phyloP scores from a whole-genome alignment of 2,329 filamentous ascomycete genomes.

The Neocatenulostroma microsporum region DNA sequence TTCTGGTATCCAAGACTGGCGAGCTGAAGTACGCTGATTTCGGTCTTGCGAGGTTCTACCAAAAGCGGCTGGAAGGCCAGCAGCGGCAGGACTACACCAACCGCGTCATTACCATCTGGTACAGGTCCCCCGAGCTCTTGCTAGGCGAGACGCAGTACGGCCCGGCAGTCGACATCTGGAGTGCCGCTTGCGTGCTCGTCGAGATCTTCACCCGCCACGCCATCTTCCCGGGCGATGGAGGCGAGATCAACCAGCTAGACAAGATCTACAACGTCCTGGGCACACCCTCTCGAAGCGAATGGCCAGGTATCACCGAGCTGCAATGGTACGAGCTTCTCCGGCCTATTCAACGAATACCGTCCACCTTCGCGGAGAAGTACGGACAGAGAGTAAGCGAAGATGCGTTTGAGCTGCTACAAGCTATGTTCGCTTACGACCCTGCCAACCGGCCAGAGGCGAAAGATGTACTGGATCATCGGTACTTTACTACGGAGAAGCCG shows the following conservation, averaged over 20 bases:
- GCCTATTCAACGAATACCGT: slow-evolving; percentile 63
- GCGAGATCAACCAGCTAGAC: slow-evolving; percentile 91
- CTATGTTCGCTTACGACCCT: slow-evolving; percentile 89
- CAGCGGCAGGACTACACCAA: slow-evolving; percentile 94
- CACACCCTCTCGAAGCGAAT: slow-evolving; percentile 74
- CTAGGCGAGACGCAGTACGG: slow-evolving; percentile 87
- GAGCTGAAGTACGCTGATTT: slow-evolving; percentile 92
- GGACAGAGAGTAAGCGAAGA: slow-evolving; percentile 62
- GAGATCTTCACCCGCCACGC: slow-evolving; percentile 92
- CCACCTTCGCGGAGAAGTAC: slow-evolving; percentile 77
- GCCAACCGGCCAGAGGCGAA: slow-evolving; percentile 72
- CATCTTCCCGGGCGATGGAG: slow-evolving; percentile 90
- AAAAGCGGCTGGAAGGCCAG: too few relatives aligned
- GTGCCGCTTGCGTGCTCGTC: slow-evolving; percentile 89
- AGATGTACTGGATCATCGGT: slow-evolving; percentile 76
- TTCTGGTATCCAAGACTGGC: slow-evolving; percentile 82
- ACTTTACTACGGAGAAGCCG: slow-evolving; percentile 83
- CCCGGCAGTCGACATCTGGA: slow-evolving; percentile 90
- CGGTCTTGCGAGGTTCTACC: slow-evolving; percentile 90
- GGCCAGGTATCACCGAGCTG: slow-evolving; percentile 88
- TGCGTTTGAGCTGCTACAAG: slow-evolving; percentile 71
- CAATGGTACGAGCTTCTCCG: slow-evolving; percentile 93
- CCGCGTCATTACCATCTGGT: slow-evolving; percentile 98
- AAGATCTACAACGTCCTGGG: slow-evolving; percentile 93
- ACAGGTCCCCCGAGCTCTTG: slow-evolving; percentile 81